phyloP scores from a whole-genome alignment of 2,329 filamentous ascomycete genomes.

The Apiospora saccharicola region DNA sequence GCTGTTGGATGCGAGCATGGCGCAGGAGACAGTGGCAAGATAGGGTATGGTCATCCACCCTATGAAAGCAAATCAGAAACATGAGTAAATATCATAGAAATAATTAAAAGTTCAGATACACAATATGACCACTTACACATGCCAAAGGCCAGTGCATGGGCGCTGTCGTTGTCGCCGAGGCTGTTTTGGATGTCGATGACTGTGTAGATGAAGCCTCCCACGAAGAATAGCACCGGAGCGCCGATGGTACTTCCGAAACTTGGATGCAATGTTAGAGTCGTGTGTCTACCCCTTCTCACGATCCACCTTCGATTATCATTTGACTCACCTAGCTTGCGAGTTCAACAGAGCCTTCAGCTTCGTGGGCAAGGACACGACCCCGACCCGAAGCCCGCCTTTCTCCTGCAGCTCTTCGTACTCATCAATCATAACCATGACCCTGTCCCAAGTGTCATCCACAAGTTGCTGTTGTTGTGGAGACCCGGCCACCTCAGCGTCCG shows the following conservation, averaged over 20 bases:
- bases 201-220: conserved; percentile 41
- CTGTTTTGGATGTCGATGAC: conserved; percentile 39
- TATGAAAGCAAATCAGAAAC: conserved; percentile 13
- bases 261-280: not conserved
- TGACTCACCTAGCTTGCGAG: conserved; percentile 38
- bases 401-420: conserved; percentile 34
- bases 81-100: not conserved
- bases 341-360: conserved; percentile 40
- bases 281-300: not conserved
- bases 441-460: conserved; percentile 38
- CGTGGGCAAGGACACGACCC: conserved; percentile 36
- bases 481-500: not conserved
- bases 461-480: not conserved
- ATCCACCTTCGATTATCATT: not conserved
- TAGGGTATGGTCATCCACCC: conserved; percentile 46
- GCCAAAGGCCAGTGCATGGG: conserved; percentile 43
- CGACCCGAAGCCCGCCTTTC: conserved; percentile 17
- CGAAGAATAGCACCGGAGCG: conserved; percentile 41
- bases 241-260: conserved; percentile 43
- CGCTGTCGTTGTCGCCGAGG: conserved; percentile 41
- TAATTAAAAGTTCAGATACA: not conserved
- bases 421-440: conserved; percentile 41
- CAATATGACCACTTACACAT: conserved; percentile 38
- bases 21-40: conserved; percentile 42
- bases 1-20: conserved; percentile 43